Base-by-base conservation (phyloP, 129 eudicot genomes). In the Tagetes erecta region DNA sequence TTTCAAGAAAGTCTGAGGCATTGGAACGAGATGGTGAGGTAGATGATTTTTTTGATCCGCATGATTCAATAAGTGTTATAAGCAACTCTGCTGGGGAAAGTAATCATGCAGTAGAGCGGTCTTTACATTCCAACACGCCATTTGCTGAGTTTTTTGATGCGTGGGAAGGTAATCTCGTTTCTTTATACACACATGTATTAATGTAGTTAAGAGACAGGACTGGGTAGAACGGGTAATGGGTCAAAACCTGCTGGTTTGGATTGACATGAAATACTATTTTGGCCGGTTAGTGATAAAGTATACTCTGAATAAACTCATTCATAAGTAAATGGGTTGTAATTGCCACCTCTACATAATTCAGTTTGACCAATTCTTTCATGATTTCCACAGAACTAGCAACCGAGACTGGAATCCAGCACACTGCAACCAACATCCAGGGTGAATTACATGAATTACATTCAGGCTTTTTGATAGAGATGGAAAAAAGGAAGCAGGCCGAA, bases 141-240 rank as follows among this genome's bases (percentile, higher is more conserved):
- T 44, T 74, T 70, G 80, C 89, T 42, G 97, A 90, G 88, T 93
- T 90, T 78, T 93, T 76, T 83, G 98, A 93, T 90, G 98, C 98
- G 53, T 86, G 95, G 92, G 98, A 93, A 84, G 98, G 98, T 93
- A 83, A 56, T 71, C 38, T 40, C n/a, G 49, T 52, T 63, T 71
- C 73, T 30, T 30, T 42, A 57, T 72, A 6, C 3, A 13, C 31
- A 36, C 2, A 12, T 62, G 13, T 37, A 20, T 20, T 34, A 27
- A 13, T 38, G 66, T 33, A 40, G 62, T 74, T 71, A 56, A 42
- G 11, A 53, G 42, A 27, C 1, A 20, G 38, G 37, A 70, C 37
- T 70, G 64, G 64, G 36, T 14, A 4, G 31, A 5, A 38, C 0
- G 30, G 76, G 11, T 71, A 20, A 51, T 6, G 5, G 51, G 50